Conservation (phyloP, 2,329 filamentous ascomycete genomes). For the Colletotrichum australisinense region DNA sequence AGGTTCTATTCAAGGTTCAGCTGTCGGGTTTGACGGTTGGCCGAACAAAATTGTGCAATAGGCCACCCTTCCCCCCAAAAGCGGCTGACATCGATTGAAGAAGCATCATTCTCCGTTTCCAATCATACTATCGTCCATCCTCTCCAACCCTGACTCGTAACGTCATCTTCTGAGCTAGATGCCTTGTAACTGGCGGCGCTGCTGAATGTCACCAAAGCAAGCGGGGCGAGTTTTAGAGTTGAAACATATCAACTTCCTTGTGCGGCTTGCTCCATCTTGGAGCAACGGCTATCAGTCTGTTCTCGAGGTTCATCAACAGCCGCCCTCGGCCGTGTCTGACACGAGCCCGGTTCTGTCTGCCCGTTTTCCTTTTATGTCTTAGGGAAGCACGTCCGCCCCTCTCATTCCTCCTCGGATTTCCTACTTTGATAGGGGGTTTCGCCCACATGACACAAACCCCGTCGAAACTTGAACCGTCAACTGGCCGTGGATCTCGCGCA, state of each 20-base stretch:
- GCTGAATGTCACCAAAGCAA: constrained; percentile 15
- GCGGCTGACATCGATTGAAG: neutral
- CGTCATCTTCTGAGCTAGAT: constrained; percentile 8
- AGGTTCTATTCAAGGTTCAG: constrained; percentile 21
- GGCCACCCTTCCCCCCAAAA: neutral
- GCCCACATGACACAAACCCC: constrained; percentile 20
- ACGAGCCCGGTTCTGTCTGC: constrained; percentile 12
- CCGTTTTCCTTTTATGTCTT: constrained; percentile 13
- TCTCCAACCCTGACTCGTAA: constrained; percentile 17
- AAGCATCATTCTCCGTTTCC: neutral
- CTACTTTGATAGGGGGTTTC: constrained; percentile 18
- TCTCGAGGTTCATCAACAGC: constrained; percentile 1
- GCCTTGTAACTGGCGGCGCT: neutral
- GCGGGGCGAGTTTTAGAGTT: constrained; percentile 34
- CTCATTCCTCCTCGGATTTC: constrained; percentile 2
- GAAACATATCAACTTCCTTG: constrained; percentile 23
- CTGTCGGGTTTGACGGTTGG: constrained; percentile 8
- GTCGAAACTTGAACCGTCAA: constrained; percentile 6
- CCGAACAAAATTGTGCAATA: constrained; percentile 7
- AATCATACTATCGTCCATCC: neutral
- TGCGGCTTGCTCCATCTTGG: neutral
- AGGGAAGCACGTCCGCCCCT: constrained; percentile 17
- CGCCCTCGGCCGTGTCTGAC: constrained; percentile 22
- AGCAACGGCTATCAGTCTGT: neutral
- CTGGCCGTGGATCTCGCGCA: neutral